These are phyloP conservation scores for Saprolegnia parasitica DNA, from an alignment of 352 stramenopile genomes.

Conservation along the genomic window DNA sequence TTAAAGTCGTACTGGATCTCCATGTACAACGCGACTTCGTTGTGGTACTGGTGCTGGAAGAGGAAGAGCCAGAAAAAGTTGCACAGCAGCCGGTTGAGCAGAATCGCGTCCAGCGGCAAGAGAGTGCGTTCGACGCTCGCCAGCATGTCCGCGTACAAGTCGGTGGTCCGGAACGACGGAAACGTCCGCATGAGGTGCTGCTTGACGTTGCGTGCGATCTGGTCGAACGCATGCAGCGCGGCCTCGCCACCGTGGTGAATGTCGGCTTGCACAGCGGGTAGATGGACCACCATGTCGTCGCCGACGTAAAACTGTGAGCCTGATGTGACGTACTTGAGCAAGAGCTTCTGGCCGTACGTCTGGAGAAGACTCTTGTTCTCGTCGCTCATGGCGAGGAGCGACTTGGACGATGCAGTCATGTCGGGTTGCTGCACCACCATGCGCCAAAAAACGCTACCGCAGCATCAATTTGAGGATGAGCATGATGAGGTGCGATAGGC, in stretches of 20 bases:
- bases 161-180: conserved; percentile 70
- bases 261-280: conserved; percentile 71
- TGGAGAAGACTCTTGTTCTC: conserved; percentile 78
- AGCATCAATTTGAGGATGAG: not conserved
- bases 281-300: conserved; percentile 44
- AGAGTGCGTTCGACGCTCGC: conserved; percentile 75
- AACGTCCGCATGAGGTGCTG: conserved; percentile 75
- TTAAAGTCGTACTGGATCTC: conserved; percentile 88
- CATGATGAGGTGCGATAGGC: conserved; percentile 44
- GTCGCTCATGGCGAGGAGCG: conserved; percentile 34
- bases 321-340: conserved; percentile 77
- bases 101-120: conserved; percentile 73
- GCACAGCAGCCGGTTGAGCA: conserved; percentile 84
- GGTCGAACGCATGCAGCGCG: conserved; percentile 74
- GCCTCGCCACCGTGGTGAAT: conserved; percentile 72
- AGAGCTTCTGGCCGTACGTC: conserved; percentile 83
- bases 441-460: conserved; percentile 16
- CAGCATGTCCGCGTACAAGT: conserved; percentile 76
- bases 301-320: conserved; percentile 80
- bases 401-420: not conserved
- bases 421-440: conserved; percentile 5
- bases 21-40: conserved; percentile 78
- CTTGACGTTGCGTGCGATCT: conserved; percentile 69
- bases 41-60: conserved; percentile 84
- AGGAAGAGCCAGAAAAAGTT: conserved; percentile 89